These are phyloP conservation scores for Rhynchospora pubera DNA, from an alignment of 176 grass and related monocot species.

Conservation along the genomic window DNA sequence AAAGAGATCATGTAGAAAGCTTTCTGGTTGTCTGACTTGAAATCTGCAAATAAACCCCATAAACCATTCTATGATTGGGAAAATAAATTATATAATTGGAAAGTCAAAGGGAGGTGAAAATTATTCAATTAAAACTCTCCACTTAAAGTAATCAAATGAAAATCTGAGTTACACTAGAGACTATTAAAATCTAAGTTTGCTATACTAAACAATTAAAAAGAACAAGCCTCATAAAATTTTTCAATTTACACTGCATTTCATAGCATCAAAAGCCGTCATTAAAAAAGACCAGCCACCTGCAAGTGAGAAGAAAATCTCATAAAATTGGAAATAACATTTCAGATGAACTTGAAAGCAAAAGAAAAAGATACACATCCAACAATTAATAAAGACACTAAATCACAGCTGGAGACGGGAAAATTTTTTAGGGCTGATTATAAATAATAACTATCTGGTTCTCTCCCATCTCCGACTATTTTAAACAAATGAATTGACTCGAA, in stretches of 20 bases:
- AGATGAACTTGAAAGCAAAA: background rate
- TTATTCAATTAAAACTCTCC: background rate
- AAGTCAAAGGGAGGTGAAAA: background rate
- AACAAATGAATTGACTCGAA: background rate
- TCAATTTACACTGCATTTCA: background rate
- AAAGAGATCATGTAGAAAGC: too few relatives aligned
- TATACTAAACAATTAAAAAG: background rate
- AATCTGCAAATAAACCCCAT: too few relatives aligned
- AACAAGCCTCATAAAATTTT: background rate
- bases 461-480: background rate
- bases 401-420: background rate
- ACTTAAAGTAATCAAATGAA: background rate
- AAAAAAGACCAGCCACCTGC: constrained; percentile 10
- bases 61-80: too few relatives aligned
- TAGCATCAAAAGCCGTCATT: background rate
- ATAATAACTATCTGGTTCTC: background rate
- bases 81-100: background rate
- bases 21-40: too few relatives aligned
- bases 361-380: background rate
- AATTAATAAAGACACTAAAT: background rate
- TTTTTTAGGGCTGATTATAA: background rate
- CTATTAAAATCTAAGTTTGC: background rate
- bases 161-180: background rate
- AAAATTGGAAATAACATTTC: background rate
- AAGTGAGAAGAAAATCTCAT: background rate